Percentiles rank a stretch among this genome's conserved stretches.
phyloP scores from a whole-genome alignment of 257 asterid genomes.

The Anisodus acutangulus region DNA sequence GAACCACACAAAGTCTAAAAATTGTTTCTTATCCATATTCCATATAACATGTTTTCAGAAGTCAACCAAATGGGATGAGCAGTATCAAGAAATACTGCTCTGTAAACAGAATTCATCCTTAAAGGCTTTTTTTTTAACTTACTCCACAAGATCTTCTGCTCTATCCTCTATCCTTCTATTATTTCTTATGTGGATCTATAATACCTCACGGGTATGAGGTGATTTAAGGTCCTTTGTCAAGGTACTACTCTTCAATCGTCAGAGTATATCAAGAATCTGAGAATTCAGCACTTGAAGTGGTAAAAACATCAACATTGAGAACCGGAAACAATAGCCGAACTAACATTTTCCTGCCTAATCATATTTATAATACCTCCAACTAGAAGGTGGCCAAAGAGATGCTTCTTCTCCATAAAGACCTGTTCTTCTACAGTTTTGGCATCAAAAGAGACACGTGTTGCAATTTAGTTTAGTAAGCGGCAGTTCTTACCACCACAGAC shows the following conservation, averaged over 20 bases:
- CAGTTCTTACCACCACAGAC: not conserved
- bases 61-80: not conserved
- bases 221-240: constrained; percentile 5
- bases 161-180: not conserved
- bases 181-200: constrained; percentile 22
- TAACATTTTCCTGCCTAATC: constrained; percentile 13
- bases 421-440: not conserved
- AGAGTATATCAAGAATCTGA: not conserved
- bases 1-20: not conserved
- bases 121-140: not conserved
- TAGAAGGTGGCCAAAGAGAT: not conserved
- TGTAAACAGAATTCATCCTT: not conserved
- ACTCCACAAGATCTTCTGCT: not conserved
- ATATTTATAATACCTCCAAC: not conserved
- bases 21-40: not conserved
- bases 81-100: not conserved
- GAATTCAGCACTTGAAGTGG: too few species aligned
- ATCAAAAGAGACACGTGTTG: not conserved
- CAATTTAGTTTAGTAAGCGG: constrained; percentile 7
- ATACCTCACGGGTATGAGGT: not conserved
- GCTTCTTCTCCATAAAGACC: not conserved
- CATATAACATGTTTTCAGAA: not conserved
- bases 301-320: not conserved
- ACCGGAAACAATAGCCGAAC: not conserved
- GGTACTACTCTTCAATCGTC: not conserved